These are phyloP conservation scores for Boechera stricta DNA, from an alignment of 345 rosid genomes.

Conservation along the genomic window DNA sequence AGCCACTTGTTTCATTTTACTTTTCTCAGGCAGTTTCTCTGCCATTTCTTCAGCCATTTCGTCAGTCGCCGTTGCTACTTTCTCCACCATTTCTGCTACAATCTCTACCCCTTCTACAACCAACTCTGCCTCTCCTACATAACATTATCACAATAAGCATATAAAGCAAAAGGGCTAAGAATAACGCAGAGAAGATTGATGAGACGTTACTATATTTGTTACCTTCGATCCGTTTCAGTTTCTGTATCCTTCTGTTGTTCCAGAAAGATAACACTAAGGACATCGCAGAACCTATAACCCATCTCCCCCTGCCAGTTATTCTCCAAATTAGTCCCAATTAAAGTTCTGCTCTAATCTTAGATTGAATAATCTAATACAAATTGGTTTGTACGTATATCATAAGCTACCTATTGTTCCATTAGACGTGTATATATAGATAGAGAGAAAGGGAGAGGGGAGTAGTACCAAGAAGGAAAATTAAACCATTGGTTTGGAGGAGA, in stretches of 20 bases:
- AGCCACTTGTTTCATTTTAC: constrained; percentile 64
- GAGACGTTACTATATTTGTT: neutral
- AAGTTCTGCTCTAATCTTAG: neutral
- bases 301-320: constrained; percentile 61
- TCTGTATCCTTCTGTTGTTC: constrained; percentile 53
- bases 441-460: neutral
- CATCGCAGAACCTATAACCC: constrained; percentile 60
- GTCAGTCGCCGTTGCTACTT: constrained; percentile 47
- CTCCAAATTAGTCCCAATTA: neutral
- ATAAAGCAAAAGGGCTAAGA: neutral
- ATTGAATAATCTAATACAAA: neutral
- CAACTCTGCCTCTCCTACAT: constrained; percentile 55
- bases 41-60: constrained; percentile 52
- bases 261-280: constrained; percentile 58
- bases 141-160: neutral
- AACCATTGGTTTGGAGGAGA: constrained; percentile 42
- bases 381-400: neutral
- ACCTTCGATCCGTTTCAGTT: constrained; percentile 64
- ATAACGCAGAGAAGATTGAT: neutral
- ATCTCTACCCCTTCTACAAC: constrained; percentile 53
- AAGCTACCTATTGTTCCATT: neutral
- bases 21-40: constrained; percentile 57
- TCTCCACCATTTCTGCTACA: constrained; percentile 58
- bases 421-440: neutral
- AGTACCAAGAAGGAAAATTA: constrained; percentile 50